These are phyloP conservation scores for Eucalyptus marginata DNA, from an alignment of 345 rosid genomes.

Conservation along the genomic window DNA sequence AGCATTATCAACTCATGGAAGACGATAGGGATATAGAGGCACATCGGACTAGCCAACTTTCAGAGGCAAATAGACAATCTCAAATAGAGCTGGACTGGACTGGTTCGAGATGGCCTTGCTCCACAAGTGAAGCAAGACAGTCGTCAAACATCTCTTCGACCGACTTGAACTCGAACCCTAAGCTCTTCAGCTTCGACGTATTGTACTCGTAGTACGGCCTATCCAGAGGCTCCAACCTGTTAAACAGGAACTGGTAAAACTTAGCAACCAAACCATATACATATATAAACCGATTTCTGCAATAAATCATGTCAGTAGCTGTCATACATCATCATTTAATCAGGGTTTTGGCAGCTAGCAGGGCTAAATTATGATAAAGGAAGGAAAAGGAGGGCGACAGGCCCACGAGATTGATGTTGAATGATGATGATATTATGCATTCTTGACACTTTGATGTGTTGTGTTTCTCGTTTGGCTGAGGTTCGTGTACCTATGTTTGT, in stretches of 20 bases:
- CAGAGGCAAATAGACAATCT: background rate
- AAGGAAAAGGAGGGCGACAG: background rate
- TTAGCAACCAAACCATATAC: background rate
- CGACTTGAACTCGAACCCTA: slow-evolving; percentile 65
- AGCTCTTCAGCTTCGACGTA: slow-evolving; percentile 43
- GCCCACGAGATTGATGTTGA: background rate
- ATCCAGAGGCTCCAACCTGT: slow-evolving; percentile 45
- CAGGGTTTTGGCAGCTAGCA: background rate
- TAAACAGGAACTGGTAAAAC: background rate
- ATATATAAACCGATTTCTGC: background rate
- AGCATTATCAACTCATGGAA: background rate
- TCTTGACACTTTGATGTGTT: background rate
- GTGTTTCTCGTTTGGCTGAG: background rate
- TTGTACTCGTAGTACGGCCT: slow-evolving; percentile 53
- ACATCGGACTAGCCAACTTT: background rate
- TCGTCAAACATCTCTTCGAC: slow-evolving; percentile 66
- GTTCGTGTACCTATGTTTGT: background rate
- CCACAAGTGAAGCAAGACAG: slow-evolving; percentile 42
- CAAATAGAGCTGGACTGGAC: background rate
- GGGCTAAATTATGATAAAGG: background rate
- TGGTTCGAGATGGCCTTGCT: slow-evolving; percentile 28
- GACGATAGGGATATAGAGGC: background rate
- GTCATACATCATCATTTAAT: background rate
- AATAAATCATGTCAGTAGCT: background rate
- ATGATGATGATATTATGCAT: background rate